phyloP scores from a whole-genome alignment of 2,329 filamentous ascomycete genomes.

The Cryphonectria radicalis region DNA sequence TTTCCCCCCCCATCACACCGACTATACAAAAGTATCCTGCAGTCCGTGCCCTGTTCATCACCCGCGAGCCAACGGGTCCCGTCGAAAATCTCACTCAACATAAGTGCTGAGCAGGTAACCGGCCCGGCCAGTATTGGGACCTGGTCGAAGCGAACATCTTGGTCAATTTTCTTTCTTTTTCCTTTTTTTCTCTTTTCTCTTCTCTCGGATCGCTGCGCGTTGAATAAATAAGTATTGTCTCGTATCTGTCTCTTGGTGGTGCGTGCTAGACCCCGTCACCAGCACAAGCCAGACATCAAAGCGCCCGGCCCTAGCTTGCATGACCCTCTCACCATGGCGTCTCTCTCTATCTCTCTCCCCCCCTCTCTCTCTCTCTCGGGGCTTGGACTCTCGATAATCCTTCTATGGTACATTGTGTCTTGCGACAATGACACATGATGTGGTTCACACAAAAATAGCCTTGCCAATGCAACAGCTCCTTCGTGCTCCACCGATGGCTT shows the following conservation, averaged over 20 bases:
- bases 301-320: background rate
- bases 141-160: background rate
- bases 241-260: background rate
- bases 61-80: background rate
- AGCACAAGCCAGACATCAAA: background rate
- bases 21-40: background rate
- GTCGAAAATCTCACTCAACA: background rate
- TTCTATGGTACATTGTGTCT: background rate
- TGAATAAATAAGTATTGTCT: background rate
- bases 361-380: background rate
- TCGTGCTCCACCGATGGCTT: background rate
- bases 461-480: background rate
- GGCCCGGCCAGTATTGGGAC: background rate
- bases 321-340: background rate
- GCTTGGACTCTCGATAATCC: background rate
- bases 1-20: background rate
- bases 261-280: background rate
- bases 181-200: background rate
- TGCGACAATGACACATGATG: background rate
- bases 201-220: background rate
- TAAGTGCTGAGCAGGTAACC: background rate
- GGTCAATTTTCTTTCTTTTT: background rate
- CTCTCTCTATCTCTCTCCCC: background rate
- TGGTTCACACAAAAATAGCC: constrained; percentile 15
- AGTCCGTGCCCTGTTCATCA: background rate